Evolutionary conservation across 345 rosid species (phyloP).

Genomic region (Eucalyptus regnans): DNA sequence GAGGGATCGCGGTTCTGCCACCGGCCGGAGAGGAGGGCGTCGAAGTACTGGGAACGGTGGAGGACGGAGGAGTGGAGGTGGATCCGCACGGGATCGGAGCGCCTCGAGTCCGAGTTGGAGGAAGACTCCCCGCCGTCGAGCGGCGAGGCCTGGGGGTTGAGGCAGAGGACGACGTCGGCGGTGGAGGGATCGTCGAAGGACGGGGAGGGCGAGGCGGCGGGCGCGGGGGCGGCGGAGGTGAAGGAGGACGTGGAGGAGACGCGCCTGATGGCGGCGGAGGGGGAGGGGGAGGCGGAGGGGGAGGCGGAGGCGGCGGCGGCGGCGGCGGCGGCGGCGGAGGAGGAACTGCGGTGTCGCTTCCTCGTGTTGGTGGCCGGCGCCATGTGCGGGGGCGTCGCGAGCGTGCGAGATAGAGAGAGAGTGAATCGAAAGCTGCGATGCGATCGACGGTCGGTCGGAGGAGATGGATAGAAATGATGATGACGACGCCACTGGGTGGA

Average conservation of each 20-base stretch:
- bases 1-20: constrained; percentile 17
- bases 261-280: neutral
- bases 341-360: neutral
- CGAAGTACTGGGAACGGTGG: constrained; percentile 46
- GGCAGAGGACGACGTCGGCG: constrained; percentile 14
- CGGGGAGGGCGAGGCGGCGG: neutral
- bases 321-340: neutral
- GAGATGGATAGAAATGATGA: neutral
- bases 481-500: neutral
- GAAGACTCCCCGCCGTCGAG: neutral
- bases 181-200: constrained; percentile 1
- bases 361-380: neutral
- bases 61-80: constrained; percentile 50
- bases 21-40: constrained; percentile 50
- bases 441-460: neutral
- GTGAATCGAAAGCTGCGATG: neutral
- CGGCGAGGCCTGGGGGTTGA: neutral
- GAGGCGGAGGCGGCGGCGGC: neutral
- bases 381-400: neutral
- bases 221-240: neutral
- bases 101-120: neutral
- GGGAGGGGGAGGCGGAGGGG: neutral
- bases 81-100: constrained; percentile 12
- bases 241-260: constrained; percentile 11
- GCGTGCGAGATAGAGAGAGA: neutral